phyloP scores from a whole-genome alignment of 2,329 filamentous ascomycete species.

The Davidsoniella eucalypti region DNA sequence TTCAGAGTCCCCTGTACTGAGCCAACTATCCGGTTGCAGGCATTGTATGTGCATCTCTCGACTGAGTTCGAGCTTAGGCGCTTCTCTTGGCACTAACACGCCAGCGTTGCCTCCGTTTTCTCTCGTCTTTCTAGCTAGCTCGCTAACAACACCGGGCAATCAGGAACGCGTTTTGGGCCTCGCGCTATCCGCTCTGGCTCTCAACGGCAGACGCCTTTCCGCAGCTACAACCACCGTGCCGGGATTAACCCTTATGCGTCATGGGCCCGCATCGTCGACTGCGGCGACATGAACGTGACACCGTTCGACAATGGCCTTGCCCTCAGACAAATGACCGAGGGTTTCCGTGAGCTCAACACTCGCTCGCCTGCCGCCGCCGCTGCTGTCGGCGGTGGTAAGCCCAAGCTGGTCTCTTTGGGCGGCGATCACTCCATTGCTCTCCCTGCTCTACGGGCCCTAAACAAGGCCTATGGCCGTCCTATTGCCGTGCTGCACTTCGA shows the following conservation, averaged over 20 bases:
- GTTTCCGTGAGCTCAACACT: conserved; percentile 50
- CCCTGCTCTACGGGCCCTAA: conserved; percentile 50
- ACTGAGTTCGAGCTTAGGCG: no score
- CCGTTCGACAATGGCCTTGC: conserved; percentile 77
- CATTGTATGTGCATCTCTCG: no score
- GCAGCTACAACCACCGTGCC: conserved; percentile 66
- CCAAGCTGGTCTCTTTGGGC: conserved; percentile 51
- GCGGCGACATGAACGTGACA: conserved; percentile 75
- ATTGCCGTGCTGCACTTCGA: conserved; percentile 63
- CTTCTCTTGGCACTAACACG: neutral
- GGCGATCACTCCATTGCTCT: conserved; percentile 59
- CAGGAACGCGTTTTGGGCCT: conserved; percentile 66
- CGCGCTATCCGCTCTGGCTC: conserved; percentile 75
- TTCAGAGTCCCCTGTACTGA: neutral
- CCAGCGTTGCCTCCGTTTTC: neutral
- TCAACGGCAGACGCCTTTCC: conserved; percentile 60
- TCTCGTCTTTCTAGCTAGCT: neutral
- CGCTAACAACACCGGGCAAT: neutral
- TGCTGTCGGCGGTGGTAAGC: conserved; percentile 19
- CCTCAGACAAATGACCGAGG: conserved; percentile 67
- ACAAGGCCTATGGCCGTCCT: conserved; percentile 41
- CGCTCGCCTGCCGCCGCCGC: conserved; percentile 21
- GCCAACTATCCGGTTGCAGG: no score
- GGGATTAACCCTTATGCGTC: conserved; percentile 67
- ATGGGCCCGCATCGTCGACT: conserved; percentile 71